Percentiles rank a stretch among this genome's conserved stretches.
Conservation (phyloP, 2,329 filamentous ascomycete species). For the Diaporthe amygdali region DNA sequence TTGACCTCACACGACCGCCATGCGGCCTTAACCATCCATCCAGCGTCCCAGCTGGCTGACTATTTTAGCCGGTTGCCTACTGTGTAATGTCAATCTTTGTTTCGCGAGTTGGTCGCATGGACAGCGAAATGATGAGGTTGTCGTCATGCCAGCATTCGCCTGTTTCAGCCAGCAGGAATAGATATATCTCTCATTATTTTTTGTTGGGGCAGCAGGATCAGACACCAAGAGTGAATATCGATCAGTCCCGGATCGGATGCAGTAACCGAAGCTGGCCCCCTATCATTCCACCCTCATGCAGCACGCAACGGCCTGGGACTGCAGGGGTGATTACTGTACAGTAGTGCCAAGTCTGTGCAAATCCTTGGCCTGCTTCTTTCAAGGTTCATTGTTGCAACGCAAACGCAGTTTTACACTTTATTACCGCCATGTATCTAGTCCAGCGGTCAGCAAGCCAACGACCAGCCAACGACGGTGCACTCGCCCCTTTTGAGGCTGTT, state of each 20-base stretch:
- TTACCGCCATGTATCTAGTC: not conserved
- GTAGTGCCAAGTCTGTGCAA: not conserved
- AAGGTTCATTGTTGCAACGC: not conserved
- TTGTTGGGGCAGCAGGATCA: not conserved
- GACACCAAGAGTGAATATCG: not conserved
- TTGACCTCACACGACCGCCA: not conserved
- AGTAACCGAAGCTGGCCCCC: slow-evolving; percentile 1
- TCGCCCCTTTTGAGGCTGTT: not conserved
- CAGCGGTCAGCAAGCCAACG: not conserved
- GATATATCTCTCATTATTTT: not conserved
- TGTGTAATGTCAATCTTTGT: not conserved
- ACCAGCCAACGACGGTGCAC: not conserved
- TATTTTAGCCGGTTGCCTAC: not conserved
- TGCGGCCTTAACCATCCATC: not conserved
- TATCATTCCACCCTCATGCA: not conserved
- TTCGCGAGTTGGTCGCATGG: not conserved
- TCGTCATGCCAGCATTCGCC: too few species aligned
- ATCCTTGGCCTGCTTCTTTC: not conserved
- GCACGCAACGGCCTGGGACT: not conserved
- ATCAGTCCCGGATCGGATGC: slow-evolving; percentile 1
- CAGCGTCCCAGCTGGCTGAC: too few species aligned
- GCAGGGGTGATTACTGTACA: not conserved
- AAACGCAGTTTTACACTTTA: not conserved
- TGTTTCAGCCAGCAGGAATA: too few species aligned
- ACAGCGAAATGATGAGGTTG: not conserved